These are phyloP conservation scores for Penicillium concentricum DNA, from an alignment of 2,329 filamentous ascomycete species.

Conservation along the genomic window DNA sequence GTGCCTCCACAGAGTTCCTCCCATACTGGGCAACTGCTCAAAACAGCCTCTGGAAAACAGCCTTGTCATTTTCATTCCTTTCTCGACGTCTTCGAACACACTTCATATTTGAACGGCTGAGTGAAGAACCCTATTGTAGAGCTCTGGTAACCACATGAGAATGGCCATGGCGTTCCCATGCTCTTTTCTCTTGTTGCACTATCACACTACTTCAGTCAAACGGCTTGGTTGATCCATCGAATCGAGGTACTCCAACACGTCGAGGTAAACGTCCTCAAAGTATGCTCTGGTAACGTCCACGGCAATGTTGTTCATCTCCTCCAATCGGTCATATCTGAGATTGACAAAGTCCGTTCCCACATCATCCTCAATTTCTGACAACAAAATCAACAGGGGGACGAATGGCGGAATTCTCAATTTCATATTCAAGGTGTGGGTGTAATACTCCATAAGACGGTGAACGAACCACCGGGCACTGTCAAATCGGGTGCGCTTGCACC, in stretches of 20 bases:
- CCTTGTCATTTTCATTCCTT: background rate
- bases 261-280: background rate
- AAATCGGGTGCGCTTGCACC: background rate
- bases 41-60: background rate
- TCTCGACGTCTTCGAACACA: background rate
- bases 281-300: background rate
- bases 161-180: background rate
- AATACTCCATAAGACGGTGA: background rate
- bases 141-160: background rate
- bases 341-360: background rate
- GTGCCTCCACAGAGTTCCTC: too few species aligned
- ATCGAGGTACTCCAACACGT: background rate
- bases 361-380: background rate
- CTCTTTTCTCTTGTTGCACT: background rate
- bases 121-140: background rate
- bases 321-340: background rate
- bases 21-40: too few species aligned
- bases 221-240: background rate
- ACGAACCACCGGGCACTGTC: background rate
- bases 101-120: background rate
- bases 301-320: background rate
- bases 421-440: background rate
- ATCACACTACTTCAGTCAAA: background rate
- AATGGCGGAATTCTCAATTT: background rate
- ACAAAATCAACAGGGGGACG: background rate